phyloP scores from a whole-genome alignment of 1,139 yeast species.

The Yamadazyma conglobata region DNA sequence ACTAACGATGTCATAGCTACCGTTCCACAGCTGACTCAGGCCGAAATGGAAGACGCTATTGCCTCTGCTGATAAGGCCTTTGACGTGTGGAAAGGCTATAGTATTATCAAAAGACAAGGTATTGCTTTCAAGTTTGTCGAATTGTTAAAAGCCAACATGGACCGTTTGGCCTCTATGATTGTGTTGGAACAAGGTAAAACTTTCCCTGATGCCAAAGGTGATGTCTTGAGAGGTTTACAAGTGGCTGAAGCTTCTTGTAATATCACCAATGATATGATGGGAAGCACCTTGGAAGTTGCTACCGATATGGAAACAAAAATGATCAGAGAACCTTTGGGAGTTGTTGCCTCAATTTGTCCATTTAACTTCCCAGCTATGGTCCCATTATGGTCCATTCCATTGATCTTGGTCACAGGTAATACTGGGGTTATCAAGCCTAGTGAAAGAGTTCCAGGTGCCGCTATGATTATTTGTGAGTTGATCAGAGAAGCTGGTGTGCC shows the following conservation, averaged over 20 bases:
- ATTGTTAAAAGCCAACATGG: constrained; percentile 66
- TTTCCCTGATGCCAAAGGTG: constrained; percentile 74
- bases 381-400: constrained; percentile 79
- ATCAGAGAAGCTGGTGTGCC: constrained; percentile 78
- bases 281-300: constrained; percentile 66
- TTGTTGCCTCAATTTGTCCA: constrained; percentile 70
- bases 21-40: constrained; percentile 71
- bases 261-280: constrained; percentile 64
- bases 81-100: constrained; percentile 54
- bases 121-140: constrained; percentile 71
- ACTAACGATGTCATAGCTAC: constrained; percentile 63
- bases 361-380: constrained; percentile 85
- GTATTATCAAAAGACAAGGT: constrained; percentile 70
- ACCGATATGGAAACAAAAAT: constrained; percentile 78
- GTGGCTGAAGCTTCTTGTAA: constrained; percentile 72
- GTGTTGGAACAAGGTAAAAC: constrained; percentile 83
- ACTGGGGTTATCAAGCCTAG: constrained; percentile 75
- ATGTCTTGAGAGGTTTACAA: constrained; percentile 75
- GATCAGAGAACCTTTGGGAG: constrained; percentile 64
- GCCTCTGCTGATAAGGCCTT: constrained; percentile 63
- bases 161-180: constrained; percentile 66
- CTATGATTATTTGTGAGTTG: constrained; percentile 71
- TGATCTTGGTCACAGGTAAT: constrained; percentile 74
- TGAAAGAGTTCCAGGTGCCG: constrained; percentile 78
- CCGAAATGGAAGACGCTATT: constrained; percentile 66